phyloP scores from a whole-genome alignment of 2,329 filamentous ascomycete genomes.

The Aspergillus novofumigatus region DNA sequence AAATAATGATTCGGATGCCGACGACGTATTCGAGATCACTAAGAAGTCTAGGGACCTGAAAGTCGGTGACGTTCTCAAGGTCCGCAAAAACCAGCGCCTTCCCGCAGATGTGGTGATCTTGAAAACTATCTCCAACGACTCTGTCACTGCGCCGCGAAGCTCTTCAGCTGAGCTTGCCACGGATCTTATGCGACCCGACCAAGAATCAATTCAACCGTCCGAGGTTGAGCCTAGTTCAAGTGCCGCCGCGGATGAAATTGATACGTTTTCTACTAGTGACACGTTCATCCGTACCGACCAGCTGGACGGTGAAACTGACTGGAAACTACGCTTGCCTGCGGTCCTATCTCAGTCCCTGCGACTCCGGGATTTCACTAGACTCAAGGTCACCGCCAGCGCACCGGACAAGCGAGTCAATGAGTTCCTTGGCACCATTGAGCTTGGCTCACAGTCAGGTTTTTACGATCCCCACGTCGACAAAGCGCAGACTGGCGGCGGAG shows the following conservation, averaged over 20 bases:
- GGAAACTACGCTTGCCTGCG: constrained; percentile 89
- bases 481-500: constrained; percentile 16
- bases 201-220: constrained; percentile 15
- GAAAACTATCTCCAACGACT: constrained; percentile 67
- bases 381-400: constrained; percentile 75
- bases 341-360: constrained; percentile 77
- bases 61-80: constrained; percentile 91
- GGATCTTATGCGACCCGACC: constrained; percentile 23
- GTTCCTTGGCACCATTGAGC: constrained; percentile 82
- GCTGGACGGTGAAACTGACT: constrained; percentile 95
- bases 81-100: constrained; percentile 86
- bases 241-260: constrained; percentile 21
- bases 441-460: constrained; percentile 54
- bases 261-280: constrained; percentile 59
- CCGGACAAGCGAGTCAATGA: constrained; percentile 94
- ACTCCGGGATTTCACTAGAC: constrained; percentile 62
- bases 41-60: constrained; percentile 85
- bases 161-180: constrained; percentile 19
- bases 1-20: constrained; percentile 9
- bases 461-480: constrained; percentile 44
- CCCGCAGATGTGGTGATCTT: constrained; percentile 92
- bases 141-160: constrained; percentile 24
- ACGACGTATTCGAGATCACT: constrained; percentile 59
- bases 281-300: constrained; percentile 98
- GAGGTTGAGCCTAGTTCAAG: constrained; percentile 11